Evolutionary conservation across 768 basidiomycete genomes (phyloP), one percentile per base, ranked within the genome.

Genomic region (Collybia mongolica): DNA sequence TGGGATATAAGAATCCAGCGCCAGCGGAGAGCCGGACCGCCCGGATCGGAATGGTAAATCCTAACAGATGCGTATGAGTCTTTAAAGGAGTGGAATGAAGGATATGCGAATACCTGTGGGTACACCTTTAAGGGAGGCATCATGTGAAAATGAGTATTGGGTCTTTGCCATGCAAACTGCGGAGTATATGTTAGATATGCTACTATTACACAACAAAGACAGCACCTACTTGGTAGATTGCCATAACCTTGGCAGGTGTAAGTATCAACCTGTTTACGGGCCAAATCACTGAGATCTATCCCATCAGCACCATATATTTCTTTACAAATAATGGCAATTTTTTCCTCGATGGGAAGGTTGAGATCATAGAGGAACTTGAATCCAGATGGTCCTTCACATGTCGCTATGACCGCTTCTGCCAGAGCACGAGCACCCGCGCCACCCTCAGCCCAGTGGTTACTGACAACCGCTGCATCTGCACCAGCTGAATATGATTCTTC

Each of bases 401-500:
- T 84, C 15, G 79, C 73, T 60, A 99, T 78, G 58, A 98, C 86
- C n/a, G 95, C 92, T 62, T 98, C 86, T 14, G 96, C 96, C 53
- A 99, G 83, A 23, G 83, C 84, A 51, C 84, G 79, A 40, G 96
- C 96, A 47, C 97, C 96, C 36, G 82, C 82, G 40, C 96, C 96
- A 60, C 96, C 97, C 60, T 93, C 77, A 17, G 95, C 96, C 96
- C 97, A 99, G 74, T 98, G 97, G 73, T 88, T 96, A 70, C 90
- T 93, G 54, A 97, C 86, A 2, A 98, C 86, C 29, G 96, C 96
- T 46, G 89, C 91, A 66, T 99, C 93, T 17, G 96, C 96, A 36
- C 96, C 96, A 6, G 85, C 90, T 40, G 80, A 78, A 28, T 94
- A 77, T 11, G 95, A 81, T 64, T 88, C 78, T 57, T 87, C 77